Base-by-base conservation (phyloP, 352 stramenopile genomes). In the Phytopythium oedochilum region DNA sequence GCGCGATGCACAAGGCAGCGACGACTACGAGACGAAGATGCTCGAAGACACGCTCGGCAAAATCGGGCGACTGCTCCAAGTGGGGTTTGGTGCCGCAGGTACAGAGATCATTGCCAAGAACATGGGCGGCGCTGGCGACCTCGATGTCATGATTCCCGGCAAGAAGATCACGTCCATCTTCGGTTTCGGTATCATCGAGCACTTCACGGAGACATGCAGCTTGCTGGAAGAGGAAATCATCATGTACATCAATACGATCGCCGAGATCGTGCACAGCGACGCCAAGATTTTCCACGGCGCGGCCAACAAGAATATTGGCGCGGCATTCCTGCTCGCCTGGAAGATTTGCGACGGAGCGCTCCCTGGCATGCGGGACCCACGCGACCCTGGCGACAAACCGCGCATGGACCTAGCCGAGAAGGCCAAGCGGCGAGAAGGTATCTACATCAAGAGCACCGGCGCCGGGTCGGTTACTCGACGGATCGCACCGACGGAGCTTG, bases 81-180 rank as follows among this genome's bases (percentile, higher is more conserved):
- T 99, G 39, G 97, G 97, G 9, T 99, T 98, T 80, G 97, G 97
- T 28, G 95, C 97, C 15, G 97, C 97, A n/a, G 96, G 94, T 14
- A 92, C 84, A 0, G 96, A 98, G 66, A 98, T 99, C 53, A 99
- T 99, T 67, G 94, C 92, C 3, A 98, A 97, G 28, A 99, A 99
- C 68, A 97, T 99, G 77, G 83, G 83, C 32, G 82, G 92, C 25
- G 83, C 80, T 2, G 86, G 83, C 17, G 88, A 96, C 46, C 75
- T 99, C 22, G 97, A 99, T 60, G 94, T 97, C 45, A 98, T 99
- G 83, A 95, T 99, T 57, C 96, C 96, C 1, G 84, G 96, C 28
- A 99, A 98, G 61, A 97, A 97, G 60, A 97, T 99, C 65, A 94
- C 86, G 68, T 97, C 94, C 36, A 88, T 98, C 22, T 98, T 98